Conservation (phyloP, 2,329 filamentous ascomycete species). For the Sclerotiophoma versabilis region DNA sequence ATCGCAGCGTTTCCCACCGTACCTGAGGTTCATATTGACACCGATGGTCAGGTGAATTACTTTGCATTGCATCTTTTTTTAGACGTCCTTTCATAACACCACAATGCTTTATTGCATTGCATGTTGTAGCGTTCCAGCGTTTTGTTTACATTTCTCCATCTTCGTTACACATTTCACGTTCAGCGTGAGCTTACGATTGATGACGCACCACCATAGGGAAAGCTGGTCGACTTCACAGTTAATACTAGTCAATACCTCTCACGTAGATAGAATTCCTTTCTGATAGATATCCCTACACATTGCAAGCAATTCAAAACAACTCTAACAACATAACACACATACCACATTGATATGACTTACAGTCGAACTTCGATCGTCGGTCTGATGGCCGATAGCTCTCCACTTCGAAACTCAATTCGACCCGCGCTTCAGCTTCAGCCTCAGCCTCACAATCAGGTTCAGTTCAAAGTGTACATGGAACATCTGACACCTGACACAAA, state of each 20-base stretch:
- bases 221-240: neutral
- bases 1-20: neutral
- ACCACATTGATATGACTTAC: neutral
- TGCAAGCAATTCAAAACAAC: neutral
- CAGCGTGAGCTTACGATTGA: conserved; percentile 9
- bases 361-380: neutral
- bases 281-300: conserved; percentile 6
- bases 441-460: neutral
- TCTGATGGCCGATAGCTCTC: neutral
- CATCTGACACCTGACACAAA: conserved; percentile 6
- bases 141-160: neutral
- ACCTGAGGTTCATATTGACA: neutral
- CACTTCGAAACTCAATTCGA: neutral
- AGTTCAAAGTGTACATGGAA: neutral
- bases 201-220: neutral
- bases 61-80: neutral
- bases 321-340: neutral
- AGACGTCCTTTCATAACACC: neutral
- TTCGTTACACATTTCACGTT: neutral
- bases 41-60: neutral
- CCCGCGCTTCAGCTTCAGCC: neutral
- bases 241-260: neutral
- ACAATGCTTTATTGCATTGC: neutral
- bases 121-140: conserved; percentile 3
- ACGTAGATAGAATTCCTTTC: conserved; percentile 9